These are phyloP conservation scores for Prinsepia uniflora DNA, from an alignment of 306 rosid genomes.

Conservation along the genomic window DNA sequence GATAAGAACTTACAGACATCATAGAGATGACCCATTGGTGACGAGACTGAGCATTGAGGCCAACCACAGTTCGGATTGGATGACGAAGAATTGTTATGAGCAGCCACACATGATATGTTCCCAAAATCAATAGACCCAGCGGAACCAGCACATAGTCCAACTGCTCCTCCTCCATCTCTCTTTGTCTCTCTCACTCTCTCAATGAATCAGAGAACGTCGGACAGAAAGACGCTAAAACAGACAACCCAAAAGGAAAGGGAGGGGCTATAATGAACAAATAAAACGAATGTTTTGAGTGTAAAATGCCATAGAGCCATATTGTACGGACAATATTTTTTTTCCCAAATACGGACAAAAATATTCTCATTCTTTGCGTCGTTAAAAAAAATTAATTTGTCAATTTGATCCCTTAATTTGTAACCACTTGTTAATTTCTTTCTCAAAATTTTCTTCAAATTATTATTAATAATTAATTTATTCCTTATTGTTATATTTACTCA, in stretches of 20 bases:
- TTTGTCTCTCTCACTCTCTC: neutral
- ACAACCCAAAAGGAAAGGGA: neutral
- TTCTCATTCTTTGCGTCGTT: no score
- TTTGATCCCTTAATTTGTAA: no score
- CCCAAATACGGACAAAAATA: no score
- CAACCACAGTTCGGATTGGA: constrained; percentile 70
- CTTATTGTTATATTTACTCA: no score
- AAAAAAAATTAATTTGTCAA: no score
- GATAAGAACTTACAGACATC: constrained; percentile 58
- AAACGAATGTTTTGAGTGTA: no score
- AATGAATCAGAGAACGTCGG: neutral
- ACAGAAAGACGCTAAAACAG: neutral
- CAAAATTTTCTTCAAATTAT: no score
- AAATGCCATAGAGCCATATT: no score
- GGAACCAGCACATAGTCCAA: constrained; percentile 62
- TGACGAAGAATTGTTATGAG: constrained; percentile 32
- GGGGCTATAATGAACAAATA: no score
- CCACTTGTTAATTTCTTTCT: no score
- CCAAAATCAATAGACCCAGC: constrained; percentile 52
- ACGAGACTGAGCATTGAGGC: constrained; percentile 67
- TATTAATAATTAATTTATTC: no score
- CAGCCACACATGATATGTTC: constrained; percentile 60
- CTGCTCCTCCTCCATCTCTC: constrained; percentile 44
- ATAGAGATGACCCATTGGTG: constrained; percentile 69
- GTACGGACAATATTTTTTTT: no score